Base-by-base conservation (phyloP, 2,329 filamentous ascomycete species). In the Xylaria sp. region DNA sequence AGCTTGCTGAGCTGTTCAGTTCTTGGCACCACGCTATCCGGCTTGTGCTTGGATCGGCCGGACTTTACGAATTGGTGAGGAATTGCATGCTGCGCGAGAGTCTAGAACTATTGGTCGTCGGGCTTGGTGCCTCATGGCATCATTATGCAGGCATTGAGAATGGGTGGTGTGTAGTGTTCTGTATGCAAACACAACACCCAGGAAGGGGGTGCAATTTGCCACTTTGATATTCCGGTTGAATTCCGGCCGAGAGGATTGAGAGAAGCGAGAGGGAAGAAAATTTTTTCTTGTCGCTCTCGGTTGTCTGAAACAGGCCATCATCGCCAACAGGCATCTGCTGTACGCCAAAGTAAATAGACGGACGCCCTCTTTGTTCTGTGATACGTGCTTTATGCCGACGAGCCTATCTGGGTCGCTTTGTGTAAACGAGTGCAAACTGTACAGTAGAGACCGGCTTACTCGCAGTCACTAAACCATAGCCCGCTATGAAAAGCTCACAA, bases 291-390 rank as follows among this genome's bases (percentile, higher is more conserved):
- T 28, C 6, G 28, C 28, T 64, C 62, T 65, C 56, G 54, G 52
- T 62, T 59, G 71, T 67, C 69, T 76, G 74, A 75, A 76, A 76
- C 74, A 75, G 72, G 51, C 55, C 62, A 72, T 74, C 72, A 57
- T 61, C 55, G 59, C 25, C 43, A 51, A 49, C 64, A 63, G 48
- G 18, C 58, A 62, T 66, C 68, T 74, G 72, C 67, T 68, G 41
- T 72, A 73, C 49, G 49, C 10, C 62, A 28, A 12, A 54, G 28
- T 49, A 60, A 71, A 71, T 75, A 66, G 62, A 69, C 52, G 49
- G 48, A 68, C 66, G 48, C 62, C 66, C 62, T 65, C 41, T 48
- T 28, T 57, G 13, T 9, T 9, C 31, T 36, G 54, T 55, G 25
- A 10, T 56, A 41, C 56, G 20, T 23, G 39, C 9, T 49, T 66